phyloP scores from a whole-genome alignment of 1,284 basidiomycete species.

The Lentinula novae-zelandiae region DNA sequence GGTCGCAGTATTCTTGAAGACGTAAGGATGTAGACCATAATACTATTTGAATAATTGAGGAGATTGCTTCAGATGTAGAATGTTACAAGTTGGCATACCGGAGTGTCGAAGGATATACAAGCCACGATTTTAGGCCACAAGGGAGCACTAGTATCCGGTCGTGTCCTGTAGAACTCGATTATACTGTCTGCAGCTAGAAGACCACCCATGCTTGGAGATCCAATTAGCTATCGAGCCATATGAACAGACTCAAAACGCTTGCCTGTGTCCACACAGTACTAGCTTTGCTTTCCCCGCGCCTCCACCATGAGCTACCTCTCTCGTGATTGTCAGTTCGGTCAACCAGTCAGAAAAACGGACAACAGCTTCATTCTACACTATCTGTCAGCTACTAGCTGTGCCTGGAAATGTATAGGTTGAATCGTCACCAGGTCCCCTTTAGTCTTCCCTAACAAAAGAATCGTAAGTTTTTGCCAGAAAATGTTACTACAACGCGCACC shows the following conservation, averaged over 20 bases:
- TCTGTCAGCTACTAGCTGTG: not conserved
- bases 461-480: not conserved
- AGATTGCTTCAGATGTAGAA: constrained; percentile 8
- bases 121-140: constrained; percentile 84
- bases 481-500: constrained; percentile 37
- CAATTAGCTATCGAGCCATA: not conserved
- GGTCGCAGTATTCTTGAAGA: constrained; percentile 83
- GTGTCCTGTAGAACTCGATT: constrained; percentile 64
- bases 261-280: constrained; percentile 91
- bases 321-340: constrained; percentile 73
- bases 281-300: constrained; percentile 80
- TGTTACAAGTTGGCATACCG: constrained; percentile 46
- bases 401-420: not conserved
- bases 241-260: constrained; percentile 16
- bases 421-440: constrained; percentile 78
- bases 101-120: constrained; percentile 88
- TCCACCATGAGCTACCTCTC: constrained; percentile 68
- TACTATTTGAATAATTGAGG: constrained; percentile 45
- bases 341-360: constrained; percentile 88
- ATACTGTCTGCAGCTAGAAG: constrained; percentile 84
- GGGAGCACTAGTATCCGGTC: constrained; percentile 59
- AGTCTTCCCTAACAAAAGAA: constrained; percentile 44
- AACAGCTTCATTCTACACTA: constrained; percentile 68
- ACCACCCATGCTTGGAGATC: constrained; percentile 76
- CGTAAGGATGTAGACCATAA: constrained; percentile 80